phyloP scores from a whole-genome alignment of 2,329 filamentous ascomycete genomes.

The Phoma herbarum region DNA sequence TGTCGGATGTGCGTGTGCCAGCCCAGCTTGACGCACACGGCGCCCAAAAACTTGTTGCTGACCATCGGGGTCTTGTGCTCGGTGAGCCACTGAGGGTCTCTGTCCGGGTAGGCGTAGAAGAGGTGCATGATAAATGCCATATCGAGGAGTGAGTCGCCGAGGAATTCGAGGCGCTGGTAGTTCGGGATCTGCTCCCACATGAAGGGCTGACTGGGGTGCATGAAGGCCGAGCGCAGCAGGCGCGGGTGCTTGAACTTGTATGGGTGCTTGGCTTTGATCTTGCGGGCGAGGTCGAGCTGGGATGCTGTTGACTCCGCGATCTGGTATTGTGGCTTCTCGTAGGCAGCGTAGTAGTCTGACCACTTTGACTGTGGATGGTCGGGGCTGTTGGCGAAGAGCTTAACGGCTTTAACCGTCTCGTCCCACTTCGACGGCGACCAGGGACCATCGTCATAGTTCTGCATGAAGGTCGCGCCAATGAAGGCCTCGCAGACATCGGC shows the following conservation, averaged over 20 bases:
- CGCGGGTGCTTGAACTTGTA: constrained; percentile 79
- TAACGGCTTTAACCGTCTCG: constrained; percentile 71
- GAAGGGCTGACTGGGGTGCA: constrained; percentile 82
- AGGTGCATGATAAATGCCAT: constrained; percentile 85
- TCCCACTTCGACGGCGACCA: constrained; percentile 63
- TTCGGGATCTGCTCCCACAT: constrained; percentile 80
- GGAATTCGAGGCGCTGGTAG: constrained; percentile 91
- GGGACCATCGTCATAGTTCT: constrained; percentile 56
- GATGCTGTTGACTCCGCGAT: constrained; percentile 66
- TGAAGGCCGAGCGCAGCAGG: constrained; percentile 83
- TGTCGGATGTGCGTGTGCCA: constrained; percentile 77
- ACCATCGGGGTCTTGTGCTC: constrained; percentile 99
- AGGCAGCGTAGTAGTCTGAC: constrained; percentile 75
- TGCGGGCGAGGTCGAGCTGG: constrained; percentile 72
- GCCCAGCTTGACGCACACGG: constrained; percentile 77
- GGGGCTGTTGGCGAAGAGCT: constrained; percentile 71
- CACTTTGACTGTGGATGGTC: constrained; percentile 76
- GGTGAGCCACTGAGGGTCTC: constrained; percentile 94
- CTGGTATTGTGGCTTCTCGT: constrained; percentile 77
- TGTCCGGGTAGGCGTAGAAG: constrained; percentile 77
- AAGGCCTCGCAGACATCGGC: constrained; percentile 95
- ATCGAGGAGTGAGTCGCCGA: constrained; percentile 89
- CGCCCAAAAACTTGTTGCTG: constrained; percentile 91
- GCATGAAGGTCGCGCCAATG: constrained; percentile 82
- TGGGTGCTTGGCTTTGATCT: constrained; percentile 67